phyloP scores from a whole-genome alignment of 1,139 yeast genomes.

The Oligophagozyma castellii region DNA sequence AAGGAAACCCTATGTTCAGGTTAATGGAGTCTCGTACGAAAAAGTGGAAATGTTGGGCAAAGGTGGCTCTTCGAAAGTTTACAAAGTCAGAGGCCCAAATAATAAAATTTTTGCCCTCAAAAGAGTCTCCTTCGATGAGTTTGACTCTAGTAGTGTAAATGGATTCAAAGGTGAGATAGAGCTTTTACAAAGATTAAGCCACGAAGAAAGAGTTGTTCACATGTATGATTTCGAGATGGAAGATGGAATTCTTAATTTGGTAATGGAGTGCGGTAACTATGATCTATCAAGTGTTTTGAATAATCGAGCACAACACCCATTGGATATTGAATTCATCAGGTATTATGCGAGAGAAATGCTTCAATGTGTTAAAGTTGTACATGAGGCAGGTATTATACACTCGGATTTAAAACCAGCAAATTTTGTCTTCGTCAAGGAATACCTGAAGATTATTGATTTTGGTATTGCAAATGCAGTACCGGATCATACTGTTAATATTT shows the following conservation, averaged over 20 bases:
- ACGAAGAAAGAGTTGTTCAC: conserved; percentile 63
- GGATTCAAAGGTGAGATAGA: conserved; percentile 90
- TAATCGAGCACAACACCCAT: conserved; percentile 23
- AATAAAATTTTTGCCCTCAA: conserved; percentile 66
- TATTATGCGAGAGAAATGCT: conserved; percentile 72
- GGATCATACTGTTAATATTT: conserved; percentile 81
- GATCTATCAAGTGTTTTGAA: conserved; percentile 77
- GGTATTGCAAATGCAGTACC: conserved; percentile 94
- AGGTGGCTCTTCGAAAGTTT: conserved; percentile 92
- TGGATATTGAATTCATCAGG: conserved; percentile 69
- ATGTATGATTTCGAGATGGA: conserved; percentile 51
- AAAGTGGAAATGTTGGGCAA: conserved; percentile 69
- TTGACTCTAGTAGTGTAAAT: conserved; percentile 56
- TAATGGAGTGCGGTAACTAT: conserved; percentile 93
- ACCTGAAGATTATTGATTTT: conserved; percentile 80
- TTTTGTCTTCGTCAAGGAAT: conserved; percentile 75
- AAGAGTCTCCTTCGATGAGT: conserved; percentile 67
- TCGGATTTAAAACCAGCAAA: conserved; percentile 95
- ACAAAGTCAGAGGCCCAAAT: conserved; percentile 51
- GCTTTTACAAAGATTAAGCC: conserved; percentile 44
- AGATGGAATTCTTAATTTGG: conserved; percentile 44
- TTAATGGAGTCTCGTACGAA: conserved; percentile 57
- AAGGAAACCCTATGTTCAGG: conserved; percentile 16
- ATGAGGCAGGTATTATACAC: conserved; percentile 78
- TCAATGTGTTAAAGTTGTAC: conserved; percentile 79